Percentiles rank a stretch among this genome's conserved stretches.
phyloP scores from a whole-genome alignment of 2,329 filamentous ascomycete genomes.

The Diatrype stigma region DNA sequence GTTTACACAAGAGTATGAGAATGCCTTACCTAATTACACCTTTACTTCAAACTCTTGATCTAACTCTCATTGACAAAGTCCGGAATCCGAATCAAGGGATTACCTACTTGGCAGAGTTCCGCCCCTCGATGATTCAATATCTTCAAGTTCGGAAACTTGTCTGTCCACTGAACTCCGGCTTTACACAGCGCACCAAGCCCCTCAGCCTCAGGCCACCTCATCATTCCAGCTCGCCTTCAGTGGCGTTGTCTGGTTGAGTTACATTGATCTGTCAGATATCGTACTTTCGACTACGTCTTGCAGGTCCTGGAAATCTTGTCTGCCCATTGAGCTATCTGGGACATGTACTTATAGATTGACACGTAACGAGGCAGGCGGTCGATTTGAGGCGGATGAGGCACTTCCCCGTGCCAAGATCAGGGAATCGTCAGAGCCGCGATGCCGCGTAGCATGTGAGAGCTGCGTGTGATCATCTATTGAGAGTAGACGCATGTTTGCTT shows the following conservation, averaged over 20 bases:
- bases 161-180: too few relatives aligned
- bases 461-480: not conserved
- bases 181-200: not conserved
- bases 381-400: not conserved
- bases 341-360: too few relatives aligned
- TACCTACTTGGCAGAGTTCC: too few relatives aligned
- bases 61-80: too few relatives aligned
- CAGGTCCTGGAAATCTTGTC: not conserved
- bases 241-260: not conserved
- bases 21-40: too few relatives aligned
- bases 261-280: not conserved
- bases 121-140: too few relatives aligned
- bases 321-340: too few relatives aligned
- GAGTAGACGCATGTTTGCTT: not conserved
- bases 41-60: too few relatives aligned
- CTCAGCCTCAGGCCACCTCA: not conserved
- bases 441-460: not conserved
- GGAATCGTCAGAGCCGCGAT: not conserved
- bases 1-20: too few relatives aligned
- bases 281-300: not conserved
- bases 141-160: too few relatives aligned
- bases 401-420: not conserved
- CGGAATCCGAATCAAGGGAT: too few relatives aligned
- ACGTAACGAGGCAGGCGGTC: too few relatives aligned
- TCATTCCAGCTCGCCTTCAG: not conserved